Conservation (phyloP, 108 stramenopile species). For the Skeletonema grethae region DNA sequence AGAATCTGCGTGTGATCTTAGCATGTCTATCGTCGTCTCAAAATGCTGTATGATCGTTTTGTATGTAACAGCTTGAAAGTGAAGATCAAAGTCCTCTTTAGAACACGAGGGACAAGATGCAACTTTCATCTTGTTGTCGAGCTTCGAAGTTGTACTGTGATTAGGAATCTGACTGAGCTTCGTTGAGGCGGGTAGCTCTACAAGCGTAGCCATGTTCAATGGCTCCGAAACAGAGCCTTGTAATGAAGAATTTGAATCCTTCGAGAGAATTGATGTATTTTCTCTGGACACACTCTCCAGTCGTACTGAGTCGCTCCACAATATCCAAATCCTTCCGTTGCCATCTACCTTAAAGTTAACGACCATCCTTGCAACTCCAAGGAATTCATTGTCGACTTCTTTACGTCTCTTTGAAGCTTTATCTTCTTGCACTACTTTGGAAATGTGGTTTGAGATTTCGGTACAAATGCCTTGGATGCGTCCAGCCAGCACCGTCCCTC, state of each 20-base stretch:
- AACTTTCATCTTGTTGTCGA: slow-evolving; percentile 40
- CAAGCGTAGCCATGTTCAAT: slow-evolving; percentile 66
- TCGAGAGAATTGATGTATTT: slow-evolving; percentile 7
- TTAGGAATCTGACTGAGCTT: slow-evolving; percentile 63
- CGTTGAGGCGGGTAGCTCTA: slow-evolving; percentile 56
- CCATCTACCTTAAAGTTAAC: slow-evolving; percentile 88
- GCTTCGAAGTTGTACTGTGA: slow-evolving; percentile 42
- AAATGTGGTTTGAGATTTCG: slow-evolving; percentile 71
- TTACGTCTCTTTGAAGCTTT: slow-evolving; percentile 12
- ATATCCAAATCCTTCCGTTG: slow-evolving; percentile 62
- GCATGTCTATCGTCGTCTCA: slow-evolving; percentile 65
- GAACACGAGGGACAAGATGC: slow-evolving; percentile 66
- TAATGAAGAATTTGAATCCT: background rate
- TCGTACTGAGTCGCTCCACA: slow-evolving; percentile 52
- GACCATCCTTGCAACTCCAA: slow-evolving; percentile 66
- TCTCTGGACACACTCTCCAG: slow-evolving; percentile 22
- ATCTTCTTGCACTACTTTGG: slow-evolving; percentile 42
- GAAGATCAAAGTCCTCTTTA: slow-evolving; percentile 26
- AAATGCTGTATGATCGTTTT: slow-evolving; percentile 82
- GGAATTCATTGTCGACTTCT: slow-evolving; percentile 3
- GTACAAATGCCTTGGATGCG: slow-evolving; percentile 73
- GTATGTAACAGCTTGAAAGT: slow-evolving; percentile 71
- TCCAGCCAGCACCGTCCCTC: slow-evolving; percentile 67
- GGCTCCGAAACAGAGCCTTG: slow-evolving; percentile 22
- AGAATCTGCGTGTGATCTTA: slow-evolving; percentile 32